These are phyloP conservation scores for Populus pruinosa DNA, from an alignment of 345 rosid genomes.

Conservation along the genomic window DNA sequence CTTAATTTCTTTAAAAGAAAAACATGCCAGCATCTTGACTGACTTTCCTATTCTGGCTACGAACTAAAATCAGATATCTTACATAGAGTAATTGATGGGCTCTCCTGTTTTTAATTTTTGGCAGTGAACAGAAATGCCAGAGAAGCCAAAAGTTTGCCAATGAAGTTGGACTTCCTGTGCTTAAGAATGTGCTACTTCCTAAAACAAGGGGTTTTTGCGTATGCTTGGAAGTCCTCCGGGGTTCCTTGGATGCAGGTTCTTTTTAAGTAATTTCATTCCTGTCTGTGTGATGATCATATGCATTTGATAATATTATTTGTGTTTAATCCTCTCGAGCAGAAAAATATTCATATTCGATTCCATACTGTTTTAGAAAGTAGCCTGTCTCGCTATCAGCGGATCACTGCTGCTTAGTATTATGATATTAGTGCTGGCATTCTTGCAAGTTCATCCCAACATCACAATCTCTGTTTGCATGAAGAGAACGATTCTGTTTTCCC, in stretches of 20 bases:
- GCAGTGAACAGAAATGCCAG: conserved; percentile 68
- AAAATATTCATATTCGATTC: background rate
- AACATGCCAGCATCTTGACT: background rate
- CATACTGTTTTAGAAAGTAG: background rate
- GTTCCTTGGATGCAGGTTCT: conserved; percentile 71
- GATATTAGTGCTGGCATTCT: background rate
- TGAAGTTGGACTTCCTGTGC: conserved; percentile 66
- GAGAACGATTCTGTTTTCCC: background rate
- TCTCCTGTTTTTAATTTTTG: conserved; percentile 10
- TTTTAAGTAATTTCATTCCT: background rate
- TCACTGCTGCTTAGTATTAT: background rate
- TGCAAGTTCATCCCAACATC: background rate
- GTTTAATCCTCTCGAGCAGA: background rate
- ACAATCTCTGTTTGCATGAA: background rate
- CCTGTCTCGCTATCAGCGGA: background rate
- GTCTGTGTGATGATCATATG: background rate
- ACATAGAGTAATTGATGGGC: background rate
- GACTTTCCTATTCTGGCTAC: background rate
- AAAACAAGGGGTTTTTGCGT: conserved; percentile 66
- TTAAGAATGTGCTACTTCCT: conserved; percentile 68
- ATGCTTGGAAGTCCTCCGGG: conserved; percentile 61
- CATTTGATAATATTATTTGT: background rate
- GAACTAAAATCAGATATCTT: background rate
- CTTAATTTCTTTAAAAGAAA: background rate
- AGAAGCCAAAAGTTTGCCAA: conserved; percentile 62